Percentiles rank a stretch among this genome's conserved stretches.
Conservation (phyloP, 83 land plant species). For the Isoetes engelmannii region DNA sequence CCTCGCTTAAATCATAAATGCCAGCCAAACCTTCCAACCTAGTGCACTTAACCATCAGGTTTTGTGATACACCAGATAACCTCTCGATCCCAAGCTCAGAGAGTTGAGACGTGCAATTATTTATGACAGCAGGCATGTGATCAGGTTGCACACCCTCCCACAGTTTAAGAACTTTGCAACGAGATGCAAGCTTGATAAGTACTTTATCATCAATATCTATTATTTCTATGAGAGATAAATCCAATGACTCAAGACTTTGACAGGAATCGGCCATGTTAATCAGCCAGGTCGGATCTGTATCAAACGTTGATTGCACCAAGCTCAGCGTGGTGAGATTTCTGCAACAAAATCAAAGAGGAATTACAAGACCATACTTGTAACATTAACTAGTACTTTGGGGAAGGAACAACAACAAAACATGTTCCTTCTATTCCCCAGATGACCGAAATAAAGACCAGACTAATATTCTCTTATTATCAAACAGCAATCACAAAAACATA, state of each 20-base stretch:
- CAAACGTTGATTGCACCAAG: conserved; percentile 5
- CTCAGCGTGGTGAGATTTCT: conserved; percentile 4
- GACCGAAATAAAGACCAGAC: too few relatives aligned
- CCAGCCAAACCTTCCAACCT: conserved; percentile 12
- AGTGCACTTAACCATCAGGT: conserved; percentile 11
- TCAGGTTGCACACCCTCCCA: conserved; percentile 13
- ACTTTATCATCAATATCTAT: conserved; percentile 15
- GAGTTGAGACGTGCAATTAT: not conserved
- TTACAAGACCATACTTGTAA: not conserved
- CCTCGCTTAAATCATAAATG: conserved; percentile 17
- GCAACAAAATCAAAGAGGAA: not conserved
- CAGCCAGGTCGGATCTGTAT: conserved; percentile 11
- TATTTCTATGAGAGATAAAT: conserved; percentile 20
- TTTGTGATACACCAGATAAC: not conserved
- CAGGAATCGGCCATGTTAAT: conserved; percentile 15
- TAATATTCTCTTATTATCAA: too few relatives aligned
- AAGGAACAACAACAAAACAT: not conserved
- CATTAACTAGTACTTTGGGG: not conserved
- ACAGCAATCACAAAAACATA: too few relatives aligned
- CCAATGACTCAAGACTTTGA: conserved; percentile 3
- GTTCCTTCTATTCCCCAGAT: not conserved
- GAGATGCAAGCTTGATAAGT: conserved; percentile 14
- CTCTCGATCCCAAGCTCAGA: conserved; percentile 23
- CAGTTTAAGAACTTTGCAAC: conserved; percentile 12
- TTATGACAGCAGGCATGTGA: conserved; percentile 8